Evolutionary conservation across 2,329 filamentous ascomycete genomes (phyloP).

Genomic region (Stachybotrys echinatus): DNA sequence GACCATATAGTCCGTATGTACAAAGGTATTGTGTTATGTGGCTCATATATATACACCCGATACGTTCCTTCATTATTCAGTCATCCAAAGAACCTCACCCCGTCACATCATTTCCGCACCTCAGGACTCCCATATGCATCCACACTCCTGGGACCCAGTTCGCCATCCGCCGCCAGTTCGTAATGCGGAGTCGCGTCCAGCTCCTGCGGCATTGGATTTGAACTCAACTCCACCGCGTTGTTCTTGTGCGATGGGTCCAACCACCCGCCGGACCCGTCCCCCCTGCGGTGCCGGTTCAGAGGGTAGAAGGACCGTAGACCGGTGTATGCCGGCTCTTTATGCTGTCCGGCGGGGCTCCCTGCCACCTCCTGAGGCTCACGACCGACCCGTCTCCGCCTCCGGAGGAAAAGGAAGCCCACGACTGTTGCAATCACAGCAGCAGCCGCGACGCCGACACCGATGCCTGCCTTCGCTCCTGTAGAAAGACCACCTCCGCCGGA

Average conservation of each 20-base stretch:
- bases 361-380: neutral
- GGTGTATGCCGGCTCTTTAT: neutral
- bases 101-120: neutral
- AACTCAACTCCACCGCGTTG: neutral
- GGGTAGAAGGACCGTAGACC: neutral
- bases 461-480: slow-evolving; percentile 1
- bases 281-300: neutral
- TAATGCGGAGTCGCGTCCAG: neutral
- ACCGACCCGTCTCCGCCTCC: neutral
- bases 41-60: neutral
- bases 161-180: neutral
- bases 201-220: neutral
- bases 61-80: neutral
- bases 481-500: neutral
- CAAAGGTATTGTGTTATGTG: neutral
- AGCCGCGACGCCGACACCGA: neutral
- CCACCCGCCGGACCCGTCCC: neutral
- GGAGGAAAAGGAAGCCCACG: neutral
- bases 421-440: neutral
- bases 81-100: neutral
- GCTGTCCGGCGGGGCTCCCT: neutral
- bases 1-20: neutral
- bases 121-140: neutral
- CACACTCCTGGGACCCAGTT: neutral
- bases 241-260: neutral